Percentiles rank a stretch among this genome's conserved stretches.
These are phyloP conservation scores for Solanum hybrid DNA, from an alignment of 305 asterid species.

Conservation along the genomic window DNA sequence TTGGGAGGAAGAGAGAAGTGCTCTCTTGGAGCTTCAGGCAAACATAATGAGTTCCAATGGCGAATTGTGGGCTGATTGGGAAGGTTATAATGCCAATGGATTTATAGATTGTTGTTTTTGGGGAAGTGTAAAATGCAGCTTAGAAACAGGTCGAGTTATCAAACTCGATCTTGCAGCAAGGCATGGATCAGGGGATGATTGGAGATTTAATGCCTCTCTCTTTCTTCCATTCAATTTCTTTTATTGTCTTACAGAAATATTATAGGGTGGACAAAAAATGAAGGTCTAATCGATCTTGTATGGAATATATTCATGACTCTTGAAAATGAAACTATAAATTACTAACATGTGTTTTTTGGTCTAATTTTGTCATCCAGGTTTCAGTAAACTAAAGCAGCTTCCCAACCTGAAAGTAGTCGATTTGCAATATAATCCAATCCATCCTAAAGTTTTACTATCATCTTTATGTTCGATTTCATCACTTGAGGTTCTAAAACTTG, in stretches of 20 bases:
- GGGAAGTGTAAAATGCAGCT: background rate
- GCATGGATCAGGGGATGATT: too few species aligned
- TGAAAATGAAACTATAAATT: too few species aligned
- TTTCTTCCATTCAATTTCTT: too few species aligned
- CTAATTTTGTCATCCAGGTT: background rate
- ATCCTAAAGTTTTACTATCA: background rate
- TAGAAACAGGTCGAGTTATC: background rate
- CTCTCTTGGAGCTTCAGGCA: background rate
- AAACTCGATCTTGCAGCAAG: accelerated
- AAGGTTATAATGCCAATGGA: background rate
- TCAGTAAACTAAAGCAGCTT: background rate
- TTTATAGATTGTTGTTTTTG: background rate
- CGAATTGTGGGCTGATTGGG: background rate
- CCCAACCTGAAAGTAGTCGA: background rate
- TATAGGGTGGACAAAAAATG: too few species aligned
- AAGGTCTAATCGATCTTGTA: too few species aligned
- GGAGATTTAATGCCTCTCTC: too few species aligned
- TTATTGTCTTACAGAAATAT: too few species aligned
- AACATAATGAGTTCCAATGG: background rate
- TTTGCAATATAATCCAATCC: background rate
- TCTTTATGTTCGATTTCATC: background rate
- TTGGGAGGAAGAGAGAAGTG: background rate
- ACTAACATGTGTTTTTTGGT: background rate
- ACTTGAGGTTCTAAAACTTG: background rate
- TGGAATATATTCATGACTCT: background rate